phyloP scores from a whole-genome alignment of 768 basidiomycete species.

The Mycena metata region DNA sequence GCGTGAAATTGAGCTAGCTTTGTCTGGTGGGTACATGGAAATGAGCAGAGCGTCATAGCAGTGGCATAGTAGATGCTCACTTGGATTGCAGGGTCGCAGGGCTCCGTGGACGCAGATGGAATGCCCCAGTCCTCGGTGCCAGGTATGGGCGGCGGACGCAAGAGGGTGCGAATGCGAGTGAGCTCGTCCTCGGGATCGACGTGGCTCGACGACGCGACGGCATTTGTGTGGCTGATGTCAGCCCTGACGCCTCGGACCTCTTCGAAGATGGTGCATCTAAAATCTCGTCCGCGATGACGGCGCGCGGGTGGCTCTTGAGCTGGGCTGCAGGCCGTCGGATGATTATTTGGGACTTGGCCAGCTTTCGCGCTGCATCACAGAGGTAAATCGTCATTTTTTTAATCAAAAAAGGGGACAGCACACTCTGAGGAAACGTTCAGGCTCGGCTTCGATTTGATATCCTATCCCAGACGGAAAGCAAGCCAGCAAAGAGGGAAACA shows the following conservation, averaged over 20 bases:
- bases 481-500: slow-evolving; percentile 79
- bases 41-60: not conserved
- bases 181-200: slow-evolving; percentile 61
- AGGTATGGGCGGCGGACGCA: slow-evolving; percentile 74
- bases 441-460: slow-evolving; percentile 61
- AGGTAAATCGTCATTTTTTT: slow-evolving; percentile 4
- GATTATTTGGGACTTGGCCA: slow-evolving; percentile 69
- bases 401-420: slow-evolving; percentile 45
- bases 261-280: slow-evolving; percentile 34
- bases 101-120: slow-evolving; percentile 65
- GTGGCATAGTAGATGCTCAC: slow-evolving; percentile 51
- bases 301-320: slow-evolving; percentile 64
- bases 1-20: slow-evolving; percentile 86
- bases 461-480: slow-evolving; percentile 74
- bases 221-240: slow-evolving; percentile 38
- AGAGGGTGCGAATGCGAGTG: slow-evolving; percentile 63
- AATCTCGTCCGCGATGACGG: slow-evolving; percentile 64
- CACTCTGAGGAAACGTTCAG: slow-evolving; percentile 57
- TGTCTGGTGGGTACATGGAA: slow-evolving; percentile 58
- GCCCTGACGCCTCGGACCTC: slow-evolving; percentile 21
- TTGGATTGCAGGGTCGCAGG: slow-evolving; percentile 74
- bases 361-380: slow-evolving; percentile 51
- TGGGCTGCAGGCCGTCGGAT: slow-evolving; percentile 65
- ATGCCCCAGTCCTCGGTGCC: slow-evolving; percentile 85
- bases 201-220: slow-evolving; percentile 41